Conservation (phyloP, 257 asterid genomes). For the Ophiorrhiza pumila region DNA sequence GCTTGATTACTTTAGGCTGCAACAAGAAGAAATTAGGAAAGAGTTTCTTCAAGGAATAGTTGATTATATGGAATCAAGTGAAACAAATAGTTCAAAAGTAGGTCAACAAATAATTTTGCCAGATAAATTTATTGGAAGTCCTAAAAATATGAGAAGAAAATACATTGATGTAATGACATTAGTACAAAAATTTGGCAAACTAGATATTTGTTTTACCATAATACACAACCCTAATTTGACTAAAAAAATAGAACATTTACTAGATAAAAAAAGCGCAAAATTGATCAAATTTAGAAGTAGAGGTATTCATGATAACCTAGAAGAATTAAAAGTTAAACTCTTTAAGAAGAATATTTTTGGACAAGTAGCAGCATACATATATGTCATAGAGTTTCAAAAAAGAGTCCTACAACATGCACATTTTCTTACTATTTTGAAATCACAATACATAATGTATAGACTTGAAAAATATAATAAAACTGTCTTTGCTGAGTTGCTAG, state of each 20-base stretch:
- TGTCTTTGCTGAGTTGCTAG: neutral
- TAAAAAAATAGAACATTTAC: neutral
- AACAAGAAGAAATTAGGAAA: neutral
- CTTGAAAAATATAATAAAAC: neutral
- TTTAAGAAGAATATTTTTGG: neutral
- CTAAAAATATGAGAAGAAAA: neutral
- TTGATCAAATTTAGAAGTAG: neutral
- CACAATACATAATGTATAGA: neutral
- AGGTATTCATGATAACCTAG: neutral
- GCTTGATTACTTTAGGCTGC: neutral
- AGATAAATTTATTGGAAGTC: neutral
- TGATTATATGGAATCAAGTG: no score
- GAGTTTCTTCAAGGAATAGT: neutral
- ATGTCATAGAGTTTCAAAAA: constrained; percentile 10
- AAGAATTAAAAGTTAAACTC: neutral
- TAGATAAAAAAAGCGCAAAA: neutral
- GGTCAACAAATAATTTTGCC: no score
- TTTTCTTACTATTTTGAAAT: neutral
- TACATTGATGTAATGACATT: neutral
- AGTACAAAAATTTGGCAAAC: neutral
- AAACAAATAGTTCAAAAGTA: no score
- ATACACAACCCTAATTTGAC: neutral
- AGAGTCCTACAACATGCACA: neutral
- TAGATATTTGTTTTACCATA: neutral
- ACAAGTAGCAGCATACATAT: neutral